Percentiles rank a stretch among this genome's conserved stretches.
Conservation (phyloP, 1,284 basidiomycete genomes). For the Puccinia triticina region DNA sequence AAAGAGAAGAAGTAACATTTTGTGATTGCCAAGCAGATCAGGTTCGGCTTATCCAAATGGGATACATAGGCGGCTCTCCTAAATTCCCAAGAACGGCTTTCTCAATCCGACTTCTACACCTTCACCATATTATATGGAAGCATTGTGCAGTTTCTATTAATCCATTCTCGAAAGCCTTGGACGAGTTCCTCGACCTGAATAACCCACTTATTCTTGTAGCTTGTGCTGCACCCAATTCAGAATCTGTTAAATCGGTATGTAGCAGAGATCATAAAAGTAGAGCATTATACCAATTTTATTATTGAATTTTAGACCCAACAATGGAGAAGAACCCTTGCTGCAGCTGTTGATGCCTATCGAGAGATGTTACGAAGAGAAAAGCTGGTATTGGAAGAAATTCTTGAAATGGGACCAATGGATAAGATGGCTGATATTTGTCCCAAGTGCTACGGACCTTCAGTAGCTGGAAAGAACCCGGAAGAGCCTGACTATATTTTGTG, state of each 20-base stretch:
- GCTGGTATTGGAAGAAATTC: too few relatives aligned
- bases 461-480: too few relatives aligned
- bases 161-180: too few relatives aligned
- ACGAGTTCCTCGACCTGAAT: not conserved
- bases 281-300: not conserved
- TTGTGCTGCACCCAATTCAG: not conserved
- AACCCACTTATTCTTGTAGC: not conserved
- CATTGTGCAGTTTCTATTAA: too few relatives aligned
- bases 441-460: too few relatives aligned
- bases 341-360: slow-evolving; percentile 11
- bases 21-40: slow-evolving; percentile 15
- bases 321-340: not conserved
- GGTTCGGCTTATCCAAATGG: slow-evolving; percentile 14
- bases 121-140: too few relatives aligned
- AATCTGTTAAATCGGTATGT: not conserved
- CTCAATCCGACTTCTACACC: too few relatives aligned
- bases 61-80: not conserved
- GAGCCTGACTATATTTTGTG: too few relatives aligned
- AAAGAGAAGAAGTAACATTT: not conserved
- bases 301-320: not conserved
- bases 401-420: too few relatives aligned
- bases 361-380: too few relatives aligned
- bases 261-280: too few relatives aligned
- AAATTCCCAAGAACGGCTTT: not conserved
- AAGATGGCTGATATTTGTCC: too few relatives aligned